These are phyloP conservation scores for Pittosporum tobira DNA, from an alignment of 129 eudicot genomes.

Conservation along the genomic window DNA sequence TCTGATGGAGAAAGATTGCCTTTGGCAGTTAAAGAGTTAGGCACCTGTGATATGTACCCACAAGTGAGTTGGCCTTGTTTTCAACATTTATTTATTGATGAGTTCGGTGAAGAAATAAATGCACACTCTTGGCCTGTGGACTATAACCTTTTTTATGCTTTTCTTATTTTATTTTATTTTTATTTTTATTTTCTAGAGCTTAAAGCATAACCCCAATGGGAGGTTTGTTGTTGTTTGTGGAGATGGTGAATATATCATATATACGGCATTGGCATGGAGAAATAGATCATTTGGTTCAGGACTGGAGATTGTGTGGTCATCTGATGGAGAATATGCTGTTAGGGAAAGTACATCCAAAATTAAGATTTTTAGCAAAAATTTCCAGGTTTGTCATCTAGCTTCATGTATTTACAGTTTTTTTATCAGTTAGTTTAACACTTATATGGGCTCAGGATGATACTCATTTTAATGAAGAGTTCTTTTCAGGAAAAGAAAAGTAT, in stretches of 20 bases:
- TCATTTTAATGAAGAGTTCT: background rate
- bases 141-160: background rate
- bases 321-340: conserved; percentile 94
- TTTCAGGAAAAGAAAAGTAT: conserved; percentile 89
- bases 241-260: conserved; percentile 94
- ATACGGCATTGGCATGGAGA: conserved; percentile 98
- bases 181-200: conserved; percentile 49
- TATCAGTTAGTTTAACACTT: too few relatives aligned
- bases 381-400: conserved; percentile 46
- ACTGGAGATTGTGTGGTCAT: conserved; percentile 91
- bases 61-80: conserved; percentile 47
- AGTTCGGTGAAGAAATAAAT: too few relatives aligned
- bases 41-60: conserved; percentile 91
- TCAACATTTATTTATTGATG: background rate
- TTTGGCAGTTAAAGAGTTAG: conserved; percentile 86
- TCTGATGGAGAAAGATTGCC: conserved; percentile 97
- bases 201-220: conserved; percentile 96
- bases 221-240: conserved; percentile 99
- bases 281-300: conserved; percentile 98
- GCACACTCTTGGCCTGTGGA: background rate
- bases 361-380: conserved; percentile 77
- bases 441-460: too few relatives aligned
- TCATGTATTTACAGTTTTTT: background rate
- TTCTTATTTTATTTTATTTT: background rate
- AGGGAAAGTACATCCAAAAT: conserved; percentile 96